A percentile compares a stretch with the other conserved stretches of the same genome.
Conservation (phyloP, 257 asterid species). For the Solanum habrochaites region DNA sequence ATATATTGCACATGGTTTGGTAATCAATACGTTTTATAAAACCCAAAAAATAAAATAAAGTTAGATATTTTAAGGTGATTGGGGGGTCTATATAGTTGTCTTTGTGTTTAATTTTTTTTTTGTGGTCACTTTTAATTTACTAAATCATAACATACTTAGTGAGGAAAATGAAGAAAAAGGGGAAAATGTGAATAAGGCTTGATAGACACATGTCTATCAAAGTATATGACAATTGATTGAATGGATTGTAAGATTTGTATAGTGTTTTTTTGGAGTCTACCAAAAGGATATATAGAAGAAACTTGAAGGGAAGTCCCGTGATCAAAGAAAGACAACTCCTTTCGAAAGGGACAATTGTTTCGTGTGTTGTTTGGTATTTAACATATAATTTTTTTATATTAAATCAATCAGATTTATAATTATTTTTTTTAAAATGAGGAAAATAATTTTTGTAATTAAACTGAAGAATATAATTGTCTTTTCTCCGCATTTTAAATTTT, state of each 20-base stretch:
- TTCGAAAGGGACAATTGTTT: neutral
- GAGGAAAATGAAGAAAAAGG: neutral
- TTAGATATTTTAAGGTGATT: neutral
- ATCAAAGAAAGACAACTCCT: neutral
- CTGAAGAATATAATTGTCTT: neutral
- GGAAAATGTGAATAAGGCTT: neutral
- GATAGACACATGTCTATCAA: neutral
- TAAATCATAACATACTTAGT: neutral
- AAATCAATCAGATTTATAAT: neutral
- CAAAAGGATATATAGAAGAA: neutral
- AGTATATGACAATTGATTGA: neutral
- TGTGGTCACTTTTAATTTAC: neutral
- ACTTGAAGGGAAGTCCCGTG: neutral
- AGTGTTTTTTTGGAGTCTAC: neutral
- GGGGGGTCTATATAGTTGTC: neutral
- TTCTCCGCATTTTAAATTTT: neutral
- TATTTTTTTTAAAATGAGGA: neutral
- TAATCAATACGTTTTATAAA: constrained; percentile 4
- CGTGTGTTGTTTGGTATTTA: neutral
- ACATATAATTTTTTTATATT: neutral
- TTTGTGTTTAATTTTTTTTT: neutral
- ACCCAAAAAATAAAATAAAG: neutral
- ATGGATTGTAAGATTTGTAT: neutral
- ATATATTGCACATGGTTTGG: constrained; percentile 42
- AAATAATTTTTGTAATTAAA: neutral